A percentile compares a stretch with the other conserved stretches of the same genome.
Conservation (phyloP, 495 filamentous ascomycete genomes). For the Parathielavia hyrcaniae region DNA sequence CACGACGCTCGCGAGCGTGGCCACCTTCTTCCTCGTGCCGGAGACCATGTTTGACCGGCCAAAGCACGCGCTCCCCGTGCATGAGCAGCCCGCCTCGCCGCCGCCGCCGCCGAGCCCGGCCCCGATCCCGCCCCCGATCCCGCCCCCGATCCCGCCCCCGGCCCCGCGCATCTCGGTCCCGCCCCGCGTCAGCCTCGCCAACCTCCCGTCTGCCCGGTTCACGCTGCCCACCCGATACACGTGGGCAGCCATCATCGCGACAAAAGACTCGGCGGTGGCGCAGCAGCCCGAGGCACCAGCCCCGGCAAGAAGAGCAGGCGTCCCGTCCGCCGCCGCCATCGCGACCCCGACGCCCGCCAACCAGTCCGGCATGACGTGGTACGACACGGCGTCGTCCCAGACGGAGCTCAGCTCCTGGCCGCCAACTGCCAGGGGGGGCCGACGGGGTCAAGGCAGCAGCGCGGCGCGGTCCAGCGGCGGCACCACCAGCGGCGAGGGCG, state of each 20-base stretch:
- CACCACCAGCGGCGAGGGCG: neutral
- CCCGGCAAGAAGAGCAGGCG: no score
- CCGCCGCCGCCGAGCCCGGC: no score
- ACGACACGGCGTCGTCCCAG: neutral
- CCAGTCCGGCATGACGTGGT: neutral
- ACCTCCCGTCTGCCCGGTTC: constrained; percentile 27
- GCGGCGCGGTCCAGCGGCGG: no score
- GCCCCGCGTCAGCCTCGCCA: constrained; percentile 16
- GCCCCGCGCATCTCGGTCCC: constrained; percentile 19
- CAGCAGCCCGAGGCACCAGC: constrained; percentile 4
- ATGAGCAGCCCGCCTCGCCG: no score
- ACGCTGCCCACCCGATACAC: constrained; percentile 25
- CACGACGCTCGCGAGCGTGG: constrained; percentile 10
- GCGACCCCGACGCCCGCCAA: neutral
- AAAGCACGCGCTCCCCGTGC: constrained; percentile 14
- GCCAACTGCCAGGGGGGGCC: neutral
- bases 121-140: constrained; percentile 17
- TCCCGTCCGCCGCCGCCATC: neutral
- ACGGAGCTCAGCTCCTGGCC: neutral
- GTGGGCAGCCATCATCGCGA: neutral
- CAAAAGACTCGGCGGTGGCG: neutral
- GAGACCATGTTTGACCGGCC: constrained; percentile 49
- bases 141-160: constrained; percentile 19
- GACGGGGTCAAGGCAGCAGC: neutral
- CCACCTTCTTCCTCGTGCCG: constrained; percentile 46